Conservation (phyloP, 768 basidiomycete species). For the Lactarius sp. region DNA sequence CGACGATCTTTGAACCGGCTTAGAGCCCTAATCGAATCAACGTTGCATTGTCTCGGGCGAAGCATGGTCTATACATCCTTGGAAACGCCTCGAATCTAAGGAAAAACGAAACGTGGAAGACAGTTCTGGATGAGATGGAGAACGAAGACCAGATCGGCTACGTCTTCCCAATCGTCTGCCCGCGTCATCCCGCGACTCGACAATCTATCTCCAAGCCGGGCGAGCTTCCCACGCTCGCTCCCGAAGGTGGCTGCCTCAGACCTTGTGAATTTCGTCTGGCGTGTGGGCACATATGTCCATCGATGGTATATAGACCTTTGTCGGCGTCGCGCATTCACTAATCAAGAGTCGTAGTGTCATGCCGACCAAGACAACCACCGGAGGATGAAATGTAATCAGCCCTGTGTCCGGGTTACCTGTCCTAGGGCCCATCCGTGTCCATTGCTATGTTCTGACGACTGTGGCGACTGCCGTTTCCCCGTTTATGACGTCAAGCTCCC, state of each 20-base stretch:
- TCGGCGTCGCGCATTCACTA: neutral
- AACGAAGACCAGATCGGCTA: constrained; percentile 30
- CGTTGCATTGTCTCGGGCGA: constrained; percentile 70
- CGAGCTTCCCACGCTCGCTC: constrained; percentile 15
- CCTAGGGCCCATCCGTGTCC: constrained; percentile 29
- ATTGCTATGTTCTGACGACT: constrained; percentile 30
- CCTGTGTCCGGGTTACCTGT: constrained; percentile 27
- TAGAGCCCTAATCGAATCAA: constrained; percentile 35
- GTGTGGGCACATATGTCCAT: constrained; percentile 34
- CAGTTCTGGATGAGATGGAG: constrained; percentile 54
- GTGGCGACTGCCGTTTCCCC: constrained; percentile 30
- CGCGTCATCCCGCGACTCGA: constrained; percentile 16
- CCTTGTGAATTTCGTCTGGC: constrained; percentile 29
- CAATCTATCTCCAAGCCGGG: constrained; percentile 16
- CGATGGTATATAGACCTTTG: constrained; percentile 22
- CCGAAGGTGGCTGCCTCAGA: constrained; percentile 32
- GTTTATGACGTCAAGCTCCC: constrained; percentile 27
- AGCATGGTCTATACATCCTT: constrained; percentile 67
- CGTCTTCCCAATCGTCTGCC: constrained; percentile 18
- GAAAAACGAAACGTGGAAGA: constrained; percentile 53
- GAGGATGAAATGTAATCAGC: constrained; percentile 26
- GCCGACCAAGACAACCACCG: constrained; percentile 27
- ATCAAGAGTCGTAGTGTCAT: constrained; percentile 23
- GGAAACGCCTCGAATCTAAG: constrained; percentile 59
- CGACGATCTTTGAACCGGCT: constrained; percentile 1